Base-by-base conservation (phyloP, 805 yeast species). In the Wickerhamiella alocasiicola region DNA sequence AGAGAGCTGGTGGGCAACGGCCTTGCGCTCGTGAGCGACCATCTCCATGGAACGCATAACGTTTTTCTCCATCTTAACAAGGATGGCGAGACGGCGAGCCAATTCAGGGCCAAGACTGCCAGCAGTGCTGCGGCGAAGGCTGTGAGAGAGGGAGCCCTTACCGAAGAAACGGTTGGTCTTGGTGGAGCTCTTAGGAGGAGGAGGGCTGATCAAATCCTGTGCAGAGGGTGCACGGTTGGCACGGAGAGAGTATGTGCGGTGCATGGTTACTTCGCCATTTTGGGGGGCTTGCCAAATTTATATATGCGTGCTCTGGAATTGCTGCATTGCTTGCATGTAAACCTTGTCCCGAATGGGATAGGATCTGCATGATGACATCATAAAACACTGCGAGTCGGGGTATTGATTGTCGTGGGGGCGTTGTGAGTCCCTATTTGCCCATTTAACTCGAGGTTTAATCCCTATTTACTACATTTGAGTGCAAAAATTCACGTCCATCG, bases 231-330 rank as follows among this genome's bases (percentile, higher is more conserved):
- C 97, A 65, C 95, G 81, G 43, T 79, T 63, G 55, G 85, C 78
- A 75, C 98, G 85, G 66, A 88, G 72, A 26, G 98, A 88, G 67
- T 91, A 91, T 38, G 98, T 88, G 78, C 96, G 81, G 73, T 88
- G 96, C 98, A 91, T 91, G 42, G 42, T 53, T 39, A 19, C 32
- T 43, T 37, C 18, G 23, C 32, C 27, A 36, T 17, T 21, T 13
- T 41, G 15, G 25, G 44, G 48, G 43, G 19, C 18, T 11, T 24
- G 29, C 33, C 39, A n/a, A 36, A 43, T 42, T 42, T 45, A 42
- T 45, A 42, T 43, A 42, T 39, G 30, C 42, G 44, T 41, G 35
- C 26, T 38, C 36, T 30, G 26, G 32, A 27, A 26, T 36, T 42
- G 41, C 41, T 32, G 41, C 41, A 31, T 42, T 31, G 41, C 41